Percentiles rank a stretch among this genome's conserved stretches.
Conservation (phyloP, 1,284 basidiomycete genomes). For the Pterulicium gracile region DNA sequence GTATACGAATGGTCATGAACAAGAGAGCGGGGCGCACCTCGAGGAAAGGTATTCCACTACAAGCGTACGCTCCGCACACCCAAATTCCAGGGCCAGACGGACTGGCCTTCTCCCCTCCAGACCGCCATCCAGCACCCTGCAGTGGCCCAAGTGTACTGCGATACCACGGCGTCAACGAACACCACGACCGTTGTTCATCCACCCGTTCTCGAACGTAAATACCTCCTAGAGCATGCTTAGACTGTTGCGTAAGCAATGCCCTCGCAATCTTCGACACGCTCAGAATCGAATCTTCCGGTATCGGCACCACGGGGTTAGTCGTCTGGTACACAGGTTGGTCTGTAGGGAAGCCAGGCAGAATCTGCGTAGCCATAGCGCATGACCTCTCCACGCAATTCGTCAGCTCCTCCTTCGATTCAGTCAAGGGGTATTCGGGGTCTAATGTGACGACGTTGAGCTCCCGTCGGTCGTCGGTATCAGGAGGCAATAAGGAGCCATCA, state of each 20-base stretch:
- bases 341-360: slow-evolving; percentile 24
- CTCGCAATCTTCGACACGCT: slow-evolving; percentile 52
- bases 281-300: slow-evolving; percentile 35
- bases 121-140: slow-evolving; percentile 33
- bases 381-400: slow-evolving; percentile 28
- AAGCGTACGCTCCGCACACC: slow-evolving; percentile 49
- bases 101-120: slow-evolving; percentile 8
- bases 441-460: slow-evolving; percentile 51
- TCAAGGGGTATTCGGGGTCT: neutral
- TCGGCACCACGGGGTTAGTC: slow-evolving; percentile 58
- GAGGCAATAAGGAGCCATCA: slow-evolving; percentile 46
- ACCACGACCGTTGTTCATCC: slow-evolving; percentile 19
- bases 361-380: slow-evolving; percentile 59
- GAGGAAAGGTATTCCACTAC: slow-evolving; percentile 48
- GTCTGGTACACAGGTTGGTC: slow-evolving; percentile 50
- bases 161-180: slow-evolving; percentile 25
- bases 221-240: slow-evolving; percentile 36
- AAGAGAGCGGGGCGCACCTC: slow-evolving; percentile 23
- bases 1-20: neutral
- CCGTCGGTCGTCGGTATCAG: slow-evolving; percentile 33
- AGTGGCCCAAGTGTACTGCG: slow-evolving; percentile 30
- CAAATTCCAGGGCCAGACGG: slow-evolving; percentile 33
- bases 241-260: slow-evolving; percentile 39
- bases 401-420: slow-evolving; percentile 23
- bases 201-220: slow-evolving; percentile 24